phyloP scores from a whole-genome alignment of 2,329 filamentous ascomycete species.

The Stachybotrys echinatus region DNA sequence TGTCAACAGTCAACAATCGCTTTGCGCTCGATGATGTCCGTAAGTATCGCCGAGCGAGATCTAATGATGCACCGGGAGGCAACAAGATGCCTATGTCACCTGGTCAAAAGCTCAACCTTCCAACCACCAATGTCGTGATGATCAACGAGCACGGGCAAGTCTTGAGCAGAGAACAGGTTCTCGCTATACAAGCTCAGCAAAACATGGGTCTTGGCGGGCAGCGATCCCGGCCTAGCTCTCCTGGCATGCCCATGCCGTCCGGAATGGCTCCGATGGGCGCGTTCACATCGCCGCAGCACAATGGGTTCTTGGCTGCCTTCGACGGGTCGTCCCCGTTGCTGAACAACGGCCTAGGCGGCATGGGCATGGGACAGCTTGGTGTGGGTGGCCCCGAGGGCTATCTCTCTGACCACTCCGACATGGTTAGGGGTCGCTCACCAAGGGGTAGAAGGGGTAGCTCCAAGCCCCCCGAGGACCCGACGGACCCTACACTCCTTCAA shows the following conservation, averaged over 20 bases:
- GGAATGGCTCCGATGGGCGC: slow-evolving; percentile 57
- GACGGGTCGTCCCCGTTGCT: slow-evolving; percentile 67
- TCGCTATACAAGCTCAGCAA: slow-evolving; percentile 69
- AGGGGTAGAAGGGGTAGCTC: slow-evolving; percentile 89
- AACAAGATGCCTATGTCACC: slow-evolving; percentile 61
- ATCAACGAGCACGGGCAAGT: slow-evolving; percentile 91
- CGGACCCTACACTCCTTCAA: slow-evolving; percentile 81
- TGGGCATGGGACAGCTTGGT: slow-evolving; percentile 70
- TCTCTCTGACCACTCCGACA: slow-evolving; percentile 88
- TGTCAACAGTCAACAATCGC: slow-evolving; percentile 97
- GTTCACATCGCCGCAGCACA: slow-evolving; percentile 87
- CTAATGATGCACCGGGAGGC: slow-evolving; percentile 70
- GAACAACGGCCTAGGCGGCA: slow-evolving; percentile 63
- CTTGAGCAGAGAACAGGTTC: slow-evolving; percentile 76
- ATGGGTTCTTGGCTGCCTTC: slow-evolving; percentile 88
- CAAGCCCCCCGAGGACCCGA: slow-evolving; percentile 96
- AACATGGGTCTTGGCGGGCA: slow-evolving; percentile 58
- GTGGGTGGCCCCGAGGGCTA: slow-evolving; percentile 74
- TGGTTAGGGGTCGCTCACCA: slow-evolving; percentile 84
- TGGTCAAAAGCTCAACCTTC: slow-evolving; percentile 58
- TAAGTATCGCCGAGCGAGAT: slow-evolving; percentile 88
- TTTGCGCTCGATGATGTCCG: slow-evolving; percentile 95
- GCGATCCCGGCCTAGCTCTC: slow-evolving; percentile 84
- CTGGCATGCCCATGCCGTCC: slow-evolving; percentile 75
- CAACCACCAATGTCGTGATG: slow-evolving; percentile 80